A percentile compares a stretch with the other conserved stretches of the same genome.
Evolutionary conservation across 2,329 filamentous ascomycete genomes (phyloP).

Genomic region (Venturia effusa): DNA sequence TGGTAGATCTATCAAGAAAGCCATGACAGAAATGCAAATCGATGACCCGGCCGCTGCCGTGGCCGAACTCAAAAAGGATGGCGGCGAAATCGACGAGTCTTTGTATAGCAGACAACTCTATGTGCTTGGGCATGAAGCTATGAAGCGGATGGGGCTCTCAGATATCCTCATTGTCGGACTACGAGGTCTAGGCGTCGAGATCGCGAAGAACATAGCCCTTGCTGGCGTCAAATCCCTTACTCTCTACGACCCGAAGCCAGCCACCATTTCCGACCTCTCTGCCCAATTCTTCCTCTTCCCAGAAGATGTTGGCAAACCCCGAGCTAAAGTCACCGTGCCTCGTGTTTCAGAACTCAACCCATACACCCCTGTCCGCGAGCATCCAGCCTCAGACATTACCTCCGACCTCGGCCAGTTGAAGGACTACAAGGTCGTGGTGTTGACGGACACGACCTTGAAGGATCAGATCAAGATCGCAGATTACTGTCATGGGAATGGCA

Average conservation of each 20-base stretch:
- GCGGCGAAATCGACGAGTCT: conserved; percentile 57
- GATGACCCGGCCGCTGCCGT: conserved; percentile 47
- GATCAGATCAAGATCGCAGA: conserved; percentile 78
- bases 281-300: conserved; percentile 92
- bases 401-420: conserved; percentile 72
- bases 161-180: conserved; percentile 87
- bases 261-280: conserved; percentile 78
- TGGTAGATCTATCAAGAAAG: conserved; percentile 1
- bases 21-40: conserved; percentile 42
- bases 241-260: conserved; percentile 78
- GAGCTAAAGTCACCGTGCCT: conserved; percentile 76
- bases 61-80: conserved; percentile 48
- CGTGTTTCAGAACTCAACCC: conserved; percentile 90
- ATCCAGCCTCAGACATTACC: conserved; percentile 52
- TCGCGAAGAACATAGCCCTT: conserved; percentile 96
- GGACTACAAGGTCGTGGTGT: conserved; percentile 83
- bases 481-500: conserved; percentile 88
- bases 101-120: conserved; percentile 60
- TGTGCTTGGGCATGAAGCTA: conserved; percentile 68
- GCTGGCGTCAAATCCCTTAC: conserved; percentile 97
- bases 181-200: conserved; percentile 91
- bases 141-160: conserved; percentile 98
- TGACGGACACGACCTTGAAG: conserved; percentile 73
- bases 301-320: conserved; percentile 82
- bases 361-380: conserved; percentile 82